Percentiles rank a stretch among this genome's conserved stretches.
Conservation (phyloP, 768 basidiomycete genomes). For the Auricularia sp. region DNA sequence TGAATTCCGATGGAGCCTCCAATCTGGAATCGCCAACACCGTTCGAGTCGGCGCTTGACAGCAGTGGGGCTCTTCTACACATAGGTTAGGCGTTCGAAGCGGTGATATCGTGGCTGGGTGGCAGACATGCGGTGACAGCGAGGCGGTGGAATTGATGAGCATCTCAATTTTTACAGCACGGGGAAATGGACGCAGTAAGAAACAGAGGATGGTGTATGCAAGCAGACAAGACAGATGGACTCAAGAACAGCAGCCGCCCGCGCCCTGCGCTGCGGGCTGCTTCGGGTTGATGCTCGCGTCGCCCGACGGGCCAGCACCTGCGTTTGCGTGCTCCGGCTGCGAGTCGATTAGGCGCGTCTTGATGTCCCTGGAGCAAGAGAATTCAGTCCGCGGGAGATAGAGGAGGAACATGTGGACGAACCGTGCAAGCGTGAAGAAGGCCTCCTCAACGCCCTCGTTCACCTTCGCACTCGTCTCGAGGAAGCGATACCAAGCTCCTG, state of each 20-base stretch:
- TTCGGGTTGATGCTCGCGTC: constrained; percentile 3
- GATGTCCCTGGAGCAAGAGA: constrained; percentile 52
- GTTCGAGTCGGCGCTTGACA: no score
- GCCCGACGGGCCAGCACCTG: background rate
- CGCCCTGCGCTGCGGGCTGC: background rate
- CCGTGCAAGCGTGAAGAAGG: constrained; percentile 85
- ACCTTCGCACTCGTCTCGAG: constrained; percentile 97
- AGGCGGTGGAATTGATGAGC: no score
- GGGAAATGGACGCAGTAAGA: no score
- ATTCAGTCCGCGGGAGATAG: constrained; percentile 20
- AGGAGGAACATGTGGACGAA: background rate
- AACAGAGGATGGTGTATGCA: no score
- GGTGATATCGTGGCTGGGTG: no score
- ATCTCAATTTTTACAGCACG: no score
- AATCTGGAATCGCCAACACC: no score
- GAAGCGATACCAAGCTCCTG: constrained; percentile 91
- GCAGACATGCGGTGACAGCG: no score
- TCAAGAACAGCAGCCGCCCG: background rate
- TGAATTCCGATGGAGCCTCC: no score
- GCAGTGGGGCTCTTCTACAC: no score
- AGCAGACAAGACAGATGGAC: background rate
- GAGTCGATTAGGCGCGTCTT: constrained; percentile 96
- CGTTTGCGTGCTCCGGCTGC: constrained; percentile 47
- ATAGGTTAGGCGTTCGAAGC: no score
- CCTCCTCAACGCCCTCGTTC: constrained; percentile 96